Evolutionary conservation across 495 filamentous ascomycete species (phyloP).

Genomic region (Lasiosphaeria hispida): DNA sequence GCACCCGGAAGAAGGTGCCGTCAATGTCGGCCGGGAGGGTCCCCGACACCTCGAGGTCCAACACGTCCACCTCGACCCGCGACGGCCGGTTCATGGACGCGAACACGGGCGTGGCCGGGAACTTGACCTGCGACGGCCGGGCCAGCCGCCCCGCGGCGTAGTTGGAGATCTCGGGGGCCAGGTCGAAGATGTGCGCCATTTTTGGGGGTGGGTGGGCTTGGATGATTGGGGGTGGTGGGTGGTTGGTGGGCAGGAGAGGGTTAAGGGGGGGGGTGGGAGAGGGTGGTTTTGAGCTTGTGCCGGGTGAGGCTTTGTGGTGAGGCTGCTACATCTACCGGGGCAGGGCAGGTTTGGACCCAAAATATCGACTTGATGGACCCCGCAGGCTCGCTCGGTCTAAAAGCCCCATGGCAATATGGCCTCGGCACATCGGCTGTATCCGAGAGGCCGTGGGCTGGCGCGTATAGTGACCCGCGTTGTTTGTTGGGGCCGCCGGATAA

Average conservation of each 20-base stretch:
- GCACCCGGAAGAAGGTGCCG: constrained; percentile 55
- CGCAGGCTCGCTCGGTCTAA: background rate
- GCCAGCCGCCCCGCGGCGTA: constrained; percentile 36
- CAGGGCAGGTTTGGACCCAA: background rate
- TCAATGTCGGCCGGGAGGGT: constrained; percentile 49
- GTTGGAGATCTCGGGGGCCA: constrained; percentile 37
- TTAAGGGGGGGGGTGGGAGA: too few species aligned
- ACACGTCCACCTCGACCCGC: constrained; percentile 48
- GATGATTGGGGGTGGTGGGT: background rate
- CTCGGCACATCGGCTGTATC: constrained; percentile 9
- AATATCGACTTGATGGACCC: background rate
- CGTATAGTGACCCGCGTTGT: background rate
- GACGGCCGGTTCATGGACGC: constrained; percentile 47
- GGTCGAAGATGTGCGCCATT: constrained; percentile 39
- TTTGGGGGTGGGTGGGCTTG: background rate
- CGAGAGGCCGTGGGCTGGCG: background rate
- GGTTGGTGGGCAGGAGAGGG: background rate
- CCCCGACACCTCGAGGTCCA: constrained; percentile 49
- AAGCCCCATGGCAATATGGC: background rate
- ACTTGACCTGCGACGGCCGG: constrained; percentile 38
- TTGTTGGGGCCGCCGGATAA: constrained; percentile 12
- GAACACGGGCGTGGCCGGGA: constrained; percentile 47
- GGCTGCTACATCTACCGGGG: background rate
- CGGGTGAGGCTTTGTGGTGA: background rate
- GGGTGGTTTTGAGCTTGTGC: too few species aligned